Percentiles rank a stretch among this genome's conserved stretches.
Evolutionary conservation across 2,329 filamentous ascomycete species (phyloP).

Genomic region (Epichloe festucae): DNA sequence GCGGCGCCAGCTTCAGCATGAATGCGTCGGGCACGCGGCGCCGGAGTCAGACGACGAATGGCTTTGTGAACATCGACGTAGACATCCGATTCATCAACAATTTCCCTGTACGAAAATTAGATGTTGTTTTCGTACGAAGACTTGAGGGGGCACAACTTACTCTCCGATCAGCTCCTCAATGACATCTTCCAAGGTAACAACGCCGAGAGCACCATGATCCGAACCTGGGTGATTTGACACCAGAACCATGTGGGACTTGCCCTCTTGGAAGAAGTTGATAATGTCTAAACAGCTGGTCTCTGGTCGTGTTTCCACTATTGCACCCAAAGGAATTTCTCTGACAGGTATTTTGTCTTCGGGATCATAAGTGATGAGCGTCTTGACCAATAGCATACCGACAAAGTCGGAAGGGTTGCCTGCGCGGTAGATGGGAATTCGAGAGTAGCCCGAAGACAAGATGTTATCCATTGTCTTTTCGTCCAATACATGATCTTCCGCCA

Average conservation of each 20-base stretch:
- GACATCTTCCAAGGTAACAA: slow-evolving; percentile 93
- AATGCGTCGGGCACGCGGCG: slow-evolving; percentile 56
- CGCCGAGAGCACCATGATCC: slow-evolving; percentile 77
- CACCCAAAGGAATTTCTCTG: slow-evolving; percentile 81
- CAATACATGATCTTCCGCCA: slow-evolving; percentile 87
- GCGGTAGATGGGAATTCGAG: slow-evolving; percentile 85
- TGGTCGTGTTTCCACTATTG: slow-evolving; percentile 84
- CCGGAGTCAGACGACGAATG: slow-evolving; percentile 75
- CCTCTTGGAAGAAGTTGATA: slow-evolving; percentile 99
- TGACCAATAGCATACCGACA: slow-evolving; percentile 94
- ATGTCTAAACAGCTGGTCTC: slow-evolving; percentile 97
- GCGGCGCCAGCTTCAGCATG: slow-evolving; percentile 23
- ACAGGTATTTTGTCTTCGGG: slow-evolving; percentile 84
- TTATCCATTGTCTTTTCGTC: slow-evolving; percentile 91
- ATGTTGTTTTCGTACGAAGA: neutral
- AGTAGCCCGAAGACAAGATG: slow-evolving; percentile 89
- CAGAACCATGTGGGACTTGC: slow-evolving; percentile 96
- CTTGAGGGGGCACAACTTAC: slow-evolving; percentile 36
- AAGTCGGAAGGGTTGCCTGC: slow-evolving; percentile 77
- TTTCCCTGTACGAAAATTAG: slow-evolving; percentile 51
- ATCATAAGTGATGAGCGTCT: slow-evolving; percentile 97
- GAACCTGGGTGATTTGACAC: slow-evolving; percentile 87
- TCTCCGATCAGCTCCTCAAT: slow-evolving; percentile 98
- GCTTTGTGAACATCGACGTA: slow-evolving; percentile 98
- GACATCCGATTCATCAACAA: slow-evolving; percentile 96